A percentile compares a stretch with the other conserved stretches of the same genome.
Conservation (phyloP, 1,284 basidiomycete species). For the Apiotrichum mycotoxinovorans region DNA sequence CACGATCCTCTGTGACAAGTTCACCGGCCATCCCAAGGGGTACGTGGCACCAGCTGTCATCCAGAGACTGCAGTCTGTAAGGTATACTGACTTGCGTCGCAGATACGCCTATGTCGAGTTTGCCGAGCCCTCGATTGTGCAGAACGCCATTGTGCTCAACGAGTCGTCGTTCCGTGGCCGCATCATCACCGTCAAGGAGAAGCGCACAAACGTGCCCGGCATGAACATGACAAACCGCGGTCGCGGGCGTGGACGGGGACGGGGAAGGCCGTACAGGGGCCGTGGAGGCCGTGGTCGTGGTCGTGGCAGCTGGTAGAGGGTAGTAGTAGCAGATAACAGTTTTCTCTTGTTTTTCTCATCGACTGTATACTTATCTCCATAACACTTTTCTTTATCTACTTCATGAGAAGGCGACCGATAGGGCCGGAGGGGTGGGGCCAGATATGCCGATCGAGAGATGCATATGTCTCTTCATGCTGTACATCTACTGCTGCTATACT, state of each 20-base stretch:
- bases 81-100: not conserved
- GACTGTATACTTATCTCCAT: not conserved
- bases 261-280: constrained; percentile 64
- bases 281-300: constrained; percentile 59
- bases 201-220: constrained; percentile 88
- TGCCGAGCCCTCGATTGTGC: constrained; percentile 86
- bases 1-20: constrained; percentile 99
- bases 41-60: no score
- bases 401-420: no score
- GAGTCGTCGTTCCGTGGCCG: constrained; percentile 92
- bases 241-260: constrained; percentile 60
- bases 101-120: constrained; percentile 99
- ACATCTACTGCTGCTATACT: constrained; percentile 9
- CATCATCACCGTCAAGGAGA: constrained; percentile 86
- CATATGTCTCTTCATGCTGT: constrained; percentile 13
- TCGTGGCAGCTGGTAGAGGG: constrained; percentile 55
- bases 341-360: no score
- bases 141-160: constrained; percentile 90
- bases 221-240: constrained; percentile 65
- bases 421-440: no score
- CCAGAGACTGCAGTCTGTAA: not conserved
- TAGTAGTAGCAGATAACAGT: not conserved
- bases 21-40: constrained; percentile 99
- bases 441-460: not conserved
- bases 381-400: no score